Base-by-base conservation (phyloP, 768 basidiomycete species). In the Panaeolus cyanescens region DNA sequence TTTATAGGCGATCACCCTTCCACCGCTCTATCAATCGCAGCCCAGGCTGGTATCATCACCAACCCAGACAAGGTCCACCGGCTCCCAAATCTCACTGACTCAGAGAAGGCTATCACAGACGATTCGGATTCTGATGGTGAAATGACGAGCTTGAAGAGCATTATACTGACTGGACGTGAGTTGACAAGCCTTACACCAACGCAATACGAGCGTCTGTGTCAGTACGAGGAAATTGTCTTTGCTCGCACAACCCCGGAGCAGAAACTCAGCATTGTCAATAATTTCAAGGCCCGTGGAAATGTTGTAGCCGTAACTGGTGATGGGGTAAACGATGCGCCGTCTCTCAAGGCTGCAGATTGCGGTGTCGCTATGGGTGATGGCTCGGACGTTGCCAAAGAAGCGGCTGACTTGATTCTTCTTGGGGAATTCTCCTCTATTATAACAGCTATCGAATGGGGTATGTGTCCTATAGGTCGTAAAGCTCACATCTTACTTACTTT, bases 241-340 rank as follows among this genome's bases (percentile, higher is more conserved):
- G 85, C 86, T 0, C 77, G 87, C 3, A 87, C 85, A 1, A 83
- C 81, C 0, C 87, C 87, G 0, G 83, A 87, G 67, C 86, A 88
- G 71, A 89, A 89, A 67, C 72, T 88, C 0, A 78, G 80, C 45
- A 89, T 89, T 62, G 87, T 90, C 28, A 82, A 84, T 60, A 78
- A 80, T 34, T 79, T 87, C 62, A 84, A 88, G 68, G 71, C 70
- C 10, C 72, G 80, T 2, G 82, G 79, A 1, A 79, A 80, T 63
- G 79, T 83, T 1, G 86, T 87, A 4, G 86, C 84, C 0, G 85
- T 88, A 61, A 89, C 87, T 3, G 88, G 88, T 3, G 88, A 90
- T 68, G 88, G 87, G 32, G 85, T 85, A 0, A 87, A 87, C 63
- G 85, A 87, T 65, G 82, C 82, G 0, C 83, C 85, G 0, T 81